A percentile compares a stretch with the other conserved stretches of the same genome.
Conservation (phyloP, 2,329 filamentous ascomycete genomes). For the Penicillium janthinellum region DNA sequence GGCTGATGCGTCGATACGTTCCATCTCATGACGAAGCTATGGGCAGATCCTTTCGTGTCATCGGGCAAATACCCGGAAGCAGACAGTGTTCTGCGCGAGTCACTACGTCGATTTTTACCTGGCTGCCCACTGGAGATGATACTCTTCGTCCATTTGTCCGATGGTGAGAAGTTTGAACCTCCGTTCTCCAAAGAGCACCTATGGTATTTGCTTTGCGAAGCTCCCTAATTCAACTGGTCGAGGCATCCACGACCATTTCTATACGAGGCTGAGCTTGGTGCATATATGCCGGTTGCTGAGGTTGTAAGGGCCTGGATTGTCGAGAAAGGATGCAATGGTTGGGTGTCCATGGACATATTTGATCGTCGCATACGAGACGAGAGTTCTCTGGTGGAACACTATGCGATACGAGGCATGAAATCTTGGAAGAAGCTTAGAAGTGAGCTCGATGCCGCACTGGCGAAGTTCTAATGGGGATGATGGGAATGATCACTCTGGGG, state of each 20-base stretch:
- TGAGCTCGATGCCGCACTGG: neutral
- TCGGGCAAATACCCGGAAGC: conserved; percentile 30
- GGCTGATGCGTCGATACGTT: conserved; percentile 43
- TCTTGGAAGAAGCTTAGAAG: conserved; percentile 25
- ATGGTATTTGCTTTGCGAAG: conserved; percentile 33
- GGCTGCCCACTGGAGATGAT: conserved; percentile 33
- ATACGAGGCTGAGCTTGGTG: conserved; percentile 29
- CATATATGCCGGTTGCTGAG: conserved; percentile 33
- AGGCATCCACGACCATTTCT: conserved; percentile 37
- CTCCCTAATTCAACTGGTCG: conserved; percentile 34
- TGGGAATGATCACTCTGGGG: neutral
- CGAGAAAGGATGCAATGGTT: conserved; percentile 25
- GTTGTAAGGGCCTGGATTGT: conserved; percentile 33
- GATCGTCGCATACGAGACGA: conserved; percentile 32
- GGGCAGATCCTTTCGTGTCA: conserved; percentile 31
- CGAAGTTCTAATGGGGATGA: neutral
- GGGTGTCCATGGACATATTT: conserved; percentile 37
- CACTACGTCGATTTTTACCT: conserved; percentile 25
- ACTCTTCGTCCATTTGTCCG: conserved; percentile 41
- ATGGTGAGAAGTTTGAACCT: conserved; percentile 37
- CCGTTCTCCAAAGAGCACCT: conserved; percentile 34
- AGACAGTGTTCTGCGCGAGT: conserved; percentile 22
- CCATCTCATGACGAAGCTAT: conserved; percentile 37
- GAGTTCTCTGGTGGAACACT: conserved; percentile 14
- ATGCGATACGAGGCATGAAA: conserved; percentile 20